Evolutionary conservation across 2,329 filamentous ascomycete genomes (phyloP).

Genomic region (Dactylellina haptotyla): DNA sequence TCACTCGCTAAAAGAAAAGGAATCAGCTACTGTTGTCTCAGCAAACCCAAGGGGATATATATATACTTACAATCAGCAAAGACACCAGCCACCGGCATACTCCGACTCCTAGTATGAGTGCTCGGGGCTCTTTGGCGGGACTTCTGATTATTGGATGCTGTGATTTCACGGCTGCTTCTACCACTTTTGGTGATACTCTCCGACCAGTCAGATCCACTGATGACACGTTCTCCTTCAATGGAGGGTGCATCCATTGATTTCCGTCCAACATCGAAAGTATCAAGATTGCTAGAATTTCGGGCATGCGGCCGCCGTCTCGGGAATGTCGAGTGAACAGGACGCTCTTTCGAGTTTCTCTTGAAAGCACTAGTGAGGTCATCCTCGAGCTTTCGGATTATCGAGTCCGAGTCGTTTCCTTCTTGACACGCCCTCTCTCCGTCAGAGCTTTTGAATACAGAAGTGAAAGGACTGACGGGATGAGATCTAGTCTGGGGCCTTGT

Average conservation of each 20-base stretch:
- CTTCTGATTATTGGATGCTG: constrained; percentile 43
- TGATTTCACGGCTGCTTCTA: constrained; percentile 48
- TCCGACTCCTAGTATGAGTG: constrained; percentile 51
- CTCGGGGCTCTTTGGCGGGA: constrained; percentile 51
- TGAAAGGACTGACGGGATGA: constrained; percentile 50
- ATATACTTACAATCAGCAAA: constrained; percentile 50
- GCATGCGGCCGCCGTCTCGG: constrained; percentile 45
- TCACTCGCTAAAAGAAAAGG: constrained; percentile 68
- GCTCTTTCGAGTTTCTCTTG: constrained; percentile 51
- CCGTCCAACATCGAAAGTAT: constrained; percentile 45
- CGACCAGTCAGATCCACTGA: constrained; percentile 53
- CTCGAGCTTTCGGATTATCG: constrained; percentile 39
- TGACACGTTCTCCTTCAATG: constrained; percentile 46
- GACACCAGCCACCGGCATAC: constrained; percentile 52
- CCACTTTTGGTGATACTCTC: constrained; percentile 51
- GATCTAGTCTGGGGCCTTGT: constrained; percentile 51
- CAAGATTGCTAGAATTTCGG: constrained; percentile 50
- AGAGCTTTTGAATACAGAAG: constrained; percentile 21
- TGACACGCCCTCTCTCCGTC: constrained; percentile 23
- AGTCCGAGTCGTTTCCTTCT: constrained; percentile 37
- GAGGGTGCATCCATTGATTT: constrained; percentile 49
- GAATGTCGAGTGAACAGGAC: constrained; percentile 48
- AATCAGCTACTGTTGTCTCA: constrained; percentile 8
- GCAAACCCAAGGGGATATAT: neutral
- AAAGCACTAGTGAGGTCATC: constrained; percentile 48